Percentiles rank a stretch among this genome's conserved stretches.
phyloP scores from a whole-genome alignment of 192 early-diverging fungal genomes.

The Gigaspora rosea region DNA sequence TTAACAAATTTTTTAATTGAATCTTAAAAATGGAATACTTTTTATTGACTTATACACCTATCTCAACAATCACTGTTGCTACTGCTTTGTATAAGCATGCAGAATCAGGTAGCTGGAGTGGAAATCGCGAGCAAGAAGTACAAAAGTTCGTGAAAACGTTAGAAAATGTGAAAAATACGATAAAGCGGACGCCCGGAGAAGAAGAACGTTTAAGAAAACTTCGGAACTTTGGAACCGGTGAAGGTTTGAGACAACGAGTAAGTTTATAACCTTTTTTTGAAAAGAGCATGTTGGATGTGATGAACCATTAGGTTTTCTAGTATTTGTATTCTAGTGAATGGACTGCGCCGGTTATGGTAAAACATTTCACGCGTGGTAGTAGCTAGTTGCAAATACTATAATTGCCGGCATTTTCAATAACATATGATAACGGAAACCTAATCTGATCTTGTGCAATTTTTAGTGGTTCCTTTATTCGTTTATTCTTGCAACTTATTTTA shows the following conservation, averaged over 20 bases:
- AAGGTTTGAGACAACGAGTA: conserved; percentile 1
- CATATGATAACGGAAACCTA: not conserved
- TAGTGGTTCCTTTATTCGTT: not conserved
- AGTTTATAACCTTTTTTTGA: not conserved
- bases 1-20: too few species aligned
- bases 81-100: conserved; percentile 2
- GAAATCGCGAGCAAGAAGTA: conserved; percentile 3
- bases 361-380: not conserved
- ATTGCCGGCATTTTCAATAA: not conserved
- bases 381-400: not conserved
- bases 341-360: not conserved
- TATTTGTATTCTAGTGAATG: not conserved
- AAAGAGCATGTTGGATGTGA: not conserved
- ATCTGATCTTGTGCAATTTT: not conserved
- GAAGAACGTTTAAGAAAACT: not conserved
- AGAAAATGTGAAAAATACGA: not conserved
- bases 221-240: conserved; percentile 12
- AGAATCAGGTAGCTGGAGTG: conserved; percentile 1
- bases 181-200: not conserved
- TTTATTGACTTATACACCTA: too few species aligned
- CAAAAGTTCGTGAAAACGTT: not conserved
- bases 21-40: too few species aligned
- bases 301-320: not conserved
- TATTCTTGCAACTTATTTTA: not conserved
- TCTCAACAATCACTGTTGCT: too few species aligned